A percentile compares a stretch with the other conserved stretches of the same genome.
Conservation (phyloP, 805 yeast species). For the Starmerella khaoyaiensis region DNA sequence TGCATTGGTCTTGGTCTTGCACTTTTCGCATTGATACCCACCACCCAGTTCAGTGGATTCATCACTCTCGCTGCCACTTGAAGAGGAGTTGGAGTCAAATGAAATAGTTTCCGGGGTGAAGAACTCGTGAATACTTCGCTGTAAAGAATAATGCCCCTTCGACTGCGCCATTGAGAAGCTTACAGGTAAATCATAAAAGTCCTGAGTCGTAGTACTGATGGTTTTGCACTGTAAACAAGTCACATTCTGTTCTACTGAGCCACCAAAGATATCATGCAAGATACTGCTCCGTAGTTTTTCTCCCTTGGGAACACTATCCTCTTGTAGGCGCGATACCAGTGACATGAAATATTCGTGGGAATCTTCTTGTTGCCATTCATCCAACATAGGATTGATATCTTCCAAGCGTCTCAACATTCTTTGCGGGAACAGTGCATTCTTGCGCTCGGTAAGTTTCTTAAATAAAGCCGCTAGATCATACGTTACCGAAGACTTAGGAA, state of each 20-base stretch:
- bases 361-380: conserved; percentile 96
- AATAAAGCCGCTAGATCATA: conserved; percentile 25
- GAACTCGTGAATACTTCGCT: conserved; percentile 63
- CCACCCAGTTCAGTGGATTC: conserved; percentile 27
- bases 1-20: conserved; percentile 67
- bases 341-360: conserved; percentile 96
- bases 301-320: conserved; percentile 87
- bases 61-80: too few relatives aligned
- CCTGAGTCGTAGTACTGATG: conserved; percentile 77
- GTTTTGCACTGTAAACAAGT: conserved; percentile 74
- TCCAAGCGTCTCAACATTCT: conserved; percentile 55
- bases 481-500: conserved; percentile 22
- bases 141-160: conserved; percentile 44
- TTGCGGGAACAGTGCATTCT: conserved; percentile 57
- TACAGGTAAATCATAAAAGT: conserved; percentile 80
- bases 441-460: conserved; percentile 22
- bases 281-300: conserved; percentile 66
- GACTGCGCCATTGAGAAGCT: conserved; percentile 41
- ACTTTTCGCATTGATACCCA: conserved; percentile 69
- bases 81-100: neutral
- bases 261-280: conserved; percentile 89
- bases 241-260: conserved; percentile 70
- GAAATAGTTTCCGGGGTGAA: conserved; percentile 65
- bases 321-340: conserved; percentile 72
- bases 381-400: conserved; percentile 91